Evolutionary conservation across 805 yeast species (phyloP).

Genomic region (Ogataea methylovora): DNA sequence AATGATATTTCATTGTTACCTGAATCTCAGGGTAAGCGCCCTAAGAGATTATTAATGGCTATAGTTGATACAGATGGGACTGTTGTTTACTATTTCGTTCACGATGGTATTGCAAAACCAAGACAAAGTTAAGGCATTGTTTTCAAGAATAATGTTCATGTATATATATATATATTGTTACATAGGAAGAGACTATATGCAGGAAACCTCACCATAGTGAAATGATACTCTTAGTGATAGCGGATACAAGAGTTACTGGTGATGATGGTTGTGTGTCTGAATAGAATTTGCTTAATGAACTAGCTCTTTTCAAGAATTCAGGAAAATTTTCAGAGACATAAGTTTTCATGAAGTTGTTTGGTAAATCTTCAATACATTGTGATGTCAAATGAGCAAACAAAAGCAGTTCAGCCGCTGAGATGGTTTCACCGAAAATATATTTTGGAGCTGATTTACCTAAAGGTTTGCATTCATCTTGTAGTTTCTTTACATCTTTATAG

Average conservation of each 20-base stretch:
- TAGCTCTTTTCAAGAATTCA: background rate
- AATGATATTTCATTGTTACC: conserved; percentile 10
- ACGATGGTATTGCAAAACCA: conserved; percentile 62
- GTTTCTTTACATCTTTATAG: conserved; percentile 3
- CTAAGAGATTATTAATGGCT: conserved; percentile 43
- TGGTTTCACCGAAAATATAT: conserved; percentile 11
- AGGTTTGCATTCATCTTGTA: background rate
- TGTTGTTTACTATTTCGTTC: conserved; percentile 59
- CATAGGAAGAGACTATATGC: background rate
- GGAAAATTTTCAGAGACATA: conserved; percentile 23
- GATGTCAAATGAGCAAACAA: conserved; percentile 31
- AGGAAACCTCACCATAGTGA: background rate
- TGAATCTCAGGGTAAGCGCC: conserved; percentile 16
- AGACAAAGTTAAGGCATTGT: conserved; percentile 17
- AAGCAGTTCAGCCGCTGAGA: conserved; percentile 28
- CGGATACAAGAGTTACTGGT: no score
- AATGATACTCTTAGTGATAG: no score
- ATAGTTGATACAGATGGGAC: conserved; percentile 62
- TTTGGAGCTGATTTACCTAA: background rate
- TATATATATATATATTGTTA: background rate
- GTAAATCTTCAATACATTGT: conserved; percentile 25
- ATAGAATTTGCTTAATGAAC: background rate
- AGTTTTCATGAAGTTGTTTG: conserved; percentile 32
- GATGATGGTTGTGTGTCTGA: no score
- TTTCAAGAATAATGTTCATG: background rate